A percentile compares a stretch with the other conserved stretches of the same genome.
phyloP scores from a whole-genome alignment of 75 land plant species.

The Sequoia sempervirens region DNA sequence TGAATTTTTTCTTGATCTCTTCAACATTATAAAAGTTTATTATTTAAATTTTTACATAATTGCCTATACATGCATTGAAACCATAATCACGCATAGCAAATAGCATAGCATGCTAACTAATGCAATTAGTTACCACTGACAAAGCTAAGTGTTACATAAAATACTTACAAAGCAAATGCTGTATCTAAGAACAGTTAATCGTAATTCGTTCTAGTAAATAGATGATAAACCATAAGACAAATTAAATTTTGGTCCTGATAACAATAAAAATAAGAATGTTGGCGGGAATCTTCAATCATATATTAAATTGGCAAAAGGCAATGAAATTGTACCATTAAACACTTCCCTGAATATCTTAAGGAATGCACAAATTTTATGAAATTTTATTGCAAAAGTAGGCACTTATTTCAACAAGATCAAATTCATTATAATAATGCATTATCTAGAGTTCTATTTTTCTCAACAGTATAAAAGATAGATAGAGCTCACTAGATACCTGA shows the following conservation, averaged over 20 bases:
- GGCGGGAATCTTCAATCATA: too few relatives aligned
- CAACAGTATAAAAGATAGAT: neutral
- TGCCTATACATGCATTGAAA: neutral
- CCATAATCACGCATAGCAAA: neutral
- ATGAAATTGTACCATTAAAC: neutral
- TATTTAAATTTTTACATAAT: neutral
- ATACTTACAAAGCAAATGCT: conserved; percentile 1
- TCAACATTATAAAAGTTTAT: neutral
- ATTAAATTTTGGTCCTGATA: neutral
- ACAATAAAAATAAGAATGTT: neutral
- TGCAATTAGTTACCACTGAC: neutral
- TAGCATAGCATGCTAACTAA: neutral
- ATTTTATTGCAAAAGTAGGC: conserved; percentile 2
- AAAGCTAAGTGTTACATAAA: neutral
- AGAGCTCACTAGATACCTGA: conserved; percentile 46
- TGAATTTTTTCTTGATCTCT: neutral
- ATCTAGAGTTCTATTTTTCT: neutral
- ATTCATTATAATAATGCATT: neutral
- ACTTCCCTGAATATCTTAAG: neutral
- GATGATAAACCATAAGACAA: neutral
- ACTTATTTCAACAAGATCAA: neutral
- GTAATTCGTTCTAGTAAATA: neutral
- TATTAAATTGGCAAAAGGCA: too few relatives aligned
- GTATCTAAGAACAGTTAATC: neutral
- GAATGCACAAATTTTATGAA: neutral